Base-by-base conservation (phyloP, 805 yeast genomes). In the Lipomyces starkeyi region DNA sequence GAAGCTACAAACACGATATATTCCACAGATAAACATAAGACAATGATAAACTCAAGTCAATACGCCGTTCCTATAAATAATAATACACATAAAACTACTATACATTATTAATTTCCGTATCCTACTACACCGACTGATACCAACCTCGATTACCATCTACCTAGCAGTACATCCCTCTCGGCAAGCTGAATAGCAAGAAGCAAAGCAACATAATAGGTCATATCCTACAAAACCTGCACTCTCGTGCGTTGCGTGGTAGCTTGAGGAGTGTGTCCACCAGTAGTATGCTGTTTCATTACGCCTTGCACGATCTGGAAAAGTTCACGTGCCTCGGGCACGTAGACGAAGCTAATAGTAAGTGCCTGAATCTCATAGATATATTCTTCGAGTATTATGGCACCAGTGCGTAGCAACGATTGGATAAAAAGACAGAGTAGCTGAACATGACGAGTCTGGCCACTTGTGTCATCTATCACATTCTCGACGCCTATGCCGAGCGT, bases 321-420 rank as follows among this genome's bases (percentile, higher is more conserved):
- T 54, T 62, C 69, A 20, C 62, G 58, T 9, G 71, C 71, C 22
- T 68, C 71, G 22, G 66, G 69, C 32, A 68, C 65, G 43, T 64
- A 62, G 49, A 62, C 64, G 27, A 68, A 68, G 27, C 66, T 61
- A 32, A 68, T 62, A 27, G 69, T 55, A 17, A 68, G 62, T 52
- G 64, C 54, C 62, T 68, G 71, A 27, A 68, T 62, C 63, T 68
- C 71, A 56, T 62, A 68, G 20, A 68, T 37, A 32, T 68, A 68
- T 59, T 68, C 71, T 17, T 65, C 69, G 29, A 65, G 49, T 53
- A n/a, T 32, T 29, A 68, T 59, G 25, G 63, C 56, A 1, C 69
- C 69, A 32, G 69, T 43, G 22, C 71, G 63, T 22, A 68, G 58
- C 59, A 68, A 54, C 8, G 69, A 65, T 56, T 59, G 66, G n/a